phyloP scores from a whole-genome alignment of 176 grass and related monocot species.

The Musa acuminata region DNA sequence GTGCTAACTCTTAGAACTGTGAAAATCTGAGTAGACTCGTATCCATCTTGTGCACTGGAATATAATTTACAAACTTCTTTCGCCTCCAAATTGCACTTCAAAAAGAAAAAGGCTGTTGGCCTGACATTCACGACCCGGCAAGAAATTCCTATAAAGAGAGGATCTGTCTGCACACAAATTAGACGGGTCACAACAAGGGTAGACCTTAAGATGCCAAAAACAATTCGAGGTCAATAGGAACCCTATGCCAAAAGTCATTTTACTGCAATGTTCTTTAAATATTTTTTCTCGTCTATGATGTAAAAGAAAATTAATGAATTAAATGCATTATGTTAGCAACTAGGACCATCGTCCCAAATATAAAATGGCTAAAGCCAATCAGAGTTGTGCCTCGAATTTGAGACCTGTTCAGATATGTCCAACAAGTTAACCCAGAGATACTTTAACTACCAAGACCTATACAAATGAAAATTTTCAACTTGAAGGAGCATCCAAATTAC shows the following conservation, averaged over 20 bases:
- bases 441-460: neutral
- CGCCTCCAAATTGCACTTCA: slow-evolving; percentile 63
- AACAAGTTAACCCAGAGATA: neutral
- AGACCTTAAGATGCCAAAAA: neutral
- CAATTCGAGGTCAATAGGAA: too few relatives aligned
- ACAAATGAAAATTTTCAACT: neutral
- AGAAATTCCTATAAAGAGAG: slow-evolving; percentile 82
- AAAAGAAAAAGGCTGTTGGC: slow-evolving; percentile 79
- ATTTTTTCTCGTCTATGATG: too few relatives aligned
- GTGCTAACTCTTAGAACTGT: slow-evolving; percentile 41
- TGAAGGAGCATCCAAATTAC: neutral
- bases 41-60: slow-evolving; percentile 87
- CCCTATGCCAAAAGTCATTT: too few relatives aligned
- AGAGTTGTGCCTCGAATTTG: neutral
- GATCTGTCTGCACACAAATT: slow-evolving; percentile 40
- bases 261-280: too few relatives aligned
- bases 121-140: slow-evolving; percentile 73
- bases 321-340: too few relatives aligned
- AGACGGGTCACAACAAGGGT: slow-evolving; percentile 6
- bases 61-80: slow-evolving; percentile 48
- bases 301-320: too few relatives aligned
- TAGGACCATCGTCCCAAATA: neutral
- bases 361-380: neutral
- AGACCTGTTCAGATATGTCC: neutral
- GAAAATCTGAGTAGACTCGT: slow-evolving; percentile 75